Conservation (phyloP, 352 stramenopile species). For the Globisporangium acanthophoron region DNA sequence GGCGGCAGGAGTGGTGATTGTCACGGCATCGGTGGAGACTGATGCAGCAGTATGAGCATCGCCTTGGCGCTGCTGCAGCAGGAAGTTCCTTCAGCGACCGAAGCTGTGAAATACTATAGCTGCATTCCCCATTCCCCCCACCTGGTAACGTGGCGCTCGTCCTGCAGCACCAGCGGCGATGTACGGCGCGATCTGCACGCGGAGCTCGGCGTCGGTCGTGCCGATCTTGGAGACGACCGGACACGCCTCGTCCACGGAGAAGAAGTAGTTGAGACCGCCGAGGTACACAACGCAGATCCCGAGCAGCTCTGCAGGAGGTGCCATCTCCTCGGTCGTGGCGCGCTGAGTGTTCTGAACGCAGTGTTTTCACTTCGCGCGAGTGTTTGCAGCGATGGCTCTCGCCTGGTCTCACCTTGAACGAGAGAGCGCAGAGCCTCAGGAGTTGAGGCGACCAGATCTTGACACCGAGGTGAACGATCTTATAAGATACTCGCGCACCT, state of each 20-base stretch:
- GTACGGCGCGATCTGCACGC: slow-evolving; percentile 40
- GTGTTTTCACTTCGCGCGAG: neutral
- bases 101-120: no score
- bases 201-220: slow-evolving; percentile 26
- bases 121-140: no score
- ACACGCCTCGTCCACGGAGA: slow-evolving; percentile 31
- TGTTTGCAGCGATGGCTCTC: neutral
- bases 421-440: no score
- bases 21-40: neutral
- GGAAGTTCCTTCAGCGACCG: no score
- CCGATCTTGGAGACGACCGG: slow-evolving; percentile 54
- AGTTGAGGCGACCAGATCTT: no score
- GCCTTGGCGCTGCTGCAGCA: slow-evolving; percentile 10
- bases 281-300: slow-evolving; percentile 53
- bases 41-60: neutral
- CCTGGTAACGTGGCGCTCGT: neutral
- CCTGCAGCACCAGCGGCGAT: slow-evolving; percentile 5
- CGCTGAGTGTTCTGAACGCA: neutral
- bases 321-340: neutral
- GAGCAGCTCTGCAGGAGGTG: slow-evolving; percentile 18
- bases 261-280: slow-evolving; percentile 62
- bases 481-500: no score
- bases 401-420: no score
- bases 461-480: no score
- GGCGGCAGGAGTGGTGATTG: no score